Base-by-base conservation (phyloP, 331 rosid genomes). In the Acacia pycnantha region DNA sequence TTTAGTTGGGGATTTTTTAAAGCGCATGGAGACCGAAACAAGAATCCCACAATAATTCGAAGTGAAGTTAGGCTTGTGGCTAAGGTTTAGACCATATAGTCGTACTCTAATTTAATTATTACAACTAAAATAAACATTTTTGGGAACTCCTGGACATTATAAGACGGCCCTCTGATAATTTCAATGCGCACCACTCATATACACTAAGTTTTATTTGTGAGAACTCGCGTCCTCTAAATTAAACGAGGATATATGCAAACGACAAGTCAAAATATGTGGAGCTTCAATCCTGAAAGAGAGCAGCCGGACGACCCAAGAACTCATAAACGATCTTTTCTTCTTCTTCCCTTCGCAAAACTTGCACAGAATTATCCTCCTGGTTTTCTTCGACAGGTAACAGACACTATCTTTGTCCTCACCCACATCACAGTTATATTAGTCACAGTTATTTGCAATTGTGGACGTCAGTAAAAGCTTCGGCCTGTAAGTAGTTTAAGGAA, bases 371-470 rank as follows among this genome's bases (percentile, higher is more conserved):
- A 86, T 81, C 94, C 91, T 37, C 90, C 90, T 44, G 84, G 89
- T 3, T 91, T 94, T 51, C 33, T 82, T 29, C 84, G 80, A 77
- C 91, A 88, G 93, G 98, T 92, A 66, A 73, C 87, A 48, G 19
- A 40, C 13, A 8, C 72, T 27, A 24, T 48, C 81, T 41, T 14
- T 54, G 29, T 16, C 44, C 27, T 54, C 26, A 50, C 21, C 56
- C 19, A 14, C 6, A 18, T 50, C 56, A 13, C 56, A 50, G 18
- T 13, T 13, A 50, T 13, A 15, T 50, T 43, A 43, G 19, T 50
- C 51, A 47, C 51, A 10, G 51, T 47, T 47, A 47, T 13, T 11
- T 11, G n/a, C 56, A 50, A 50, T 50, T 4, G 56, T 4, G n/a
- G 2, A 50, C 4, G 56, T 50, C 21, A 21, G 24, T 1, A 6